phyloP scores from a whole-genome alignment of 306 rosid species.

The Cucurbita moschata region DNA sequence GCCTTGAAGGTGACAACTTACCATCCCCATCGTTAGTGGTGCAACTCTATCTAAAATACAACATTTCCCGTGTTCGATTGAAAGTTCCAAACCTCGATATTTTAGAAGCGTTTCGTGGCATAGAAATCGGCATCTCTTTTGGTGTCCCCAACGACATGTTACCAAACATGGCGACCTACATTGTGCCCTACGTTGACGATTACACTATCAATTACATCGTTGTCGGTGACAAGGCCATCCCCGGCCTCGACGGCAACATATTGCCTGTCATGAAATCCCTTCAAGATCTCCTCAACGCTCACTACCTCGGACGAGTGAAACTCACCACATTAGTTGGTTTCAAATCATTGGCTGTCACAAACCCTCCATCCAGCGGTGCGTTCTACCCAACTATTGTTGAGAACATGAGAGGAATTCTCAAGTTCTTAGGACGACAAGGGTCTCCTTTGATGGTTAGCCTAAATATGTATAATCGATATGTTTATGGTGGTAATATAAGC shows the following conservation, averaged over 20 bases:
- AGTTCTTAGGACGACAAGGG: background rate
- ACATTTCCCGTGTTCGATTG: background rate
- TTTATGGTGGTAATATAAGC: background rate
- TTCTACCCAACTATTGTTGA: background rate
- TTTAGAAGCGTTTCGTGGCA: background rate
- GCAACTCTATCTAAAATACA: background rate
- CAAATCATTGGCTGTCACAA: background rate
- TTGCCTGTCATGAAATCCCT: constrained; percentile 14
- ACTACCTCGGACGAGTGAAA: background rate
- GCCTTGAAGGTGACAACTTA: background rate
- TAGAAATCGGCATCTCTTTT: background rate
- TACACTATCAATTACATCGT: constrained; percentile 4
- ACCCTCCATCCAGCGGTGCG: constrained; percentile 16
- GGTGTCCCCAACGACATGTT: background rate
- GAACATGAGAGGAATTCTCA: background rate
- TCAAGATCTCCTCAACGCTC: background rate
- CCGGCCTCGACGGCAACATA: constrained; percentile 1
- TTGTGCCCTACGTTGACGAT: constrained; percentile 9
- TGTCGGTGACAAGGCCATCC: constrained; percentile 21
- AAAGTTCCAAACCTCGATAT: background rate
- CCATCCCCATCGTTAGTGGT: background rate
- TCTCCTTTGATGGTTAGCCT: constrained; percentile 23
- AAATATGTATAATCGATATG: constrained; percentile 11
- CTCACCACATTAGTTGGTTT: constrained; percentile 17
- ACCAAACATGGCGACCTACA: background rate